phyloP scores from a whole-genome alignment of 2,329 filamentous ascomycete species.

The Calonectria hawksworthii region DNA sequence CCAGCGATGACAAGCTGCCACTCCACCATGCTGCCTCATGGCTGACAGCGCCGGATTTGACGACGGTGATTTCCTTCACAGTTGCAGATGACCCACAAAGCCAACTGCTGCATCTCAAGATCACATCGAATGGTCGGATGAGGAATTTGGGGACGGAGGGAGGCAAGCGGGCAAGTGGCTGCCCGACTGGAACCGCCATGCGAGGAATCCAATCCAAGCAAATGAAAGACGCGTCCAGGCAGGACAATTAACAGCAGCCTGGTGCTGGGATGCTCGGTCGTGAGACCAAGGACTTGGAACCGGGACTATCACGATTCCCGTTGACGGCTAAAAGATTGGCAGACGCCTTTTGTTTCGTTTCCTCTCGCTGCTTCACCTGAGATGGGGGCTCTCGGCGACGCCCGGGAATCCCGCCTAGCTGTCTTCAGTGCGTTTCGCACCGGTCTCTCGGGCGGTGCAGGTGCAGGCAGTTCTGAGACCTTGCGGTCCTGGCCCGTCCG shows the following conservation, averaged over 20 bases:
- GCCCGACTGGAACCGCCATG: background rate
- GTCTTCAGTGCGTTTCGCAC: slow-evolving; percentile 11
- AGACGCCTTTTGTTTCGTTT: slow-evolving; percentile 6
- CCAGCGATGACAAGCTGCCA: slow-evolving; percentile 7
- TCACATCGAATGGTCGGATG: background rate
- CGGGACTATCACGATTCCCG: slow-evolving; percentile 4
- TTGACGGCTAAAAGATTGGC: slow-evolving; percentile 6
- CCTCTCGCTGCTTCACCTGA: slow-evolving; percentile 5
- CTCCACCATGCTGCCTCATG: slow-evolving; percentile 3
- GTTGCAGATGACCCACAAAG: background rate
- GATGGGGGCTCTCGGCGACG: slow-evolving; percentile 1
- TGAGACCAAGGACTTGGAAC: background rate
- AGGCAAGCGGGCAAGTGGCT: background rate
- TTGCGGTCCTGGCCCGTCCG: slow-evolving; percentile 13
- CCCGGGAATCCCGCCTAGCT: slow-evolving; percentile 7
- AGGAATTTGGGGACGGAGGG: background rate
- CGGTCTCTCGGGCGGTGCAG: slow-evolving; percentile 5
- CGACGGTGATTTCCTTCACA: slow-evolving; percentile 18
- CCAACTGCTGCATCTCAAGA: slow-evolving; percentile 10
- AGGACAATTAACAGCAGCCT: background rate
- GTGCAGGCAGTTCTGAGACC: slow-evolving; percentile 9
- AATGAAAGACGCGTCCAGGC: background rate
- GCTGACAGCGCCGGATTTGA: slow-evolving; percentile 21
- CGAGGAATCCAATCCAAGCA: background rate
- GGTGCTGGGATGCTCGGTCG: background rate